Base-by-base conservation (phyloP, 1,284 basidiomycete genomes). In the Irpex sp. region DNA sequence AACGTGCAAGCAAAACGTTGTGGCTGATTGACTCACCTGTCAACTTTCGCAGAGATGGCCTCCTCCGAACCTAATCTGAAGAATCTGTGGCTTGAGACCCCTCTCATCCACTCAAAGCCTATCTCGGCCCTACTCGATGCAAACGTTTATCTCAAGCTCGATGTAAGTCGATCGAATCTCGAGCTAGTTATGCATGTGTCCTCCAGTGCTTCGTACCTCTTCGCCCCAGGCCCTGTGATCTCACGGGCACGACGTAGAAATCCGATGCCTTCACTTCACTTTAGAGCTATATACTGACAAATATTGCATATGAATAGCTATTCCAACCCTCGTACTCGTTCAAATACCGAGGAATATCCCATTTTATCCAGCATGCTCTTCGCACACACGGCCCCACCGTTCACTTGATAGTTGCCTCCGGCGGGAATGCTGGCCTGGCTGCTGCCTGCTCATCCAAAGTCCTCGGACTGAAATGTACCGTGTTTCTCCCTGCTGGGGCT, bases 351-450 rank as follows among this genome's bases (percentile, higher is more conserved):
- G 88, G 88, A 5, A 80, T 91, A 39, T 86, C 86, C 18, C 76
- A 80, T 63, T 87, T 86, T 66, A 77, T 83, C 3, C 79, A 84
- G 66, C 75, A 78, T 47, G 80, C 79, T 33, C 77, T 80, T 60
- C 74, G 78, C 58, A 73, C 71, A 19, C 76, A 82, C 59, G 88
- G 87, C 0, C 69, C 80, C 8, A 67, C 69, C 42, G 75, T 84
- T 5, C 88, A 89, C 69, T 75, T 86, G 51, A 74, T 90, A 37
- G 82, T 85, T 54, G 88, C 89, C 1, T 91, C 90, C 0, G 80
- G 84, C 1, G 89, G 89, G 28, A 91, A 92, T 67, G 89, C 87
- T 33, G 89, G 85, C 0, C 74, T 90, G n/a, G 89, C 88, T 12
- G 81, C 82, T 0, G 88, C 88, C 12, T 82, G 82, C 66, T 85